Evolutionary conservation across 1,284 basidiomycete genomes (phyloP).

Genomic region (Marasmius oreades): DNA sequence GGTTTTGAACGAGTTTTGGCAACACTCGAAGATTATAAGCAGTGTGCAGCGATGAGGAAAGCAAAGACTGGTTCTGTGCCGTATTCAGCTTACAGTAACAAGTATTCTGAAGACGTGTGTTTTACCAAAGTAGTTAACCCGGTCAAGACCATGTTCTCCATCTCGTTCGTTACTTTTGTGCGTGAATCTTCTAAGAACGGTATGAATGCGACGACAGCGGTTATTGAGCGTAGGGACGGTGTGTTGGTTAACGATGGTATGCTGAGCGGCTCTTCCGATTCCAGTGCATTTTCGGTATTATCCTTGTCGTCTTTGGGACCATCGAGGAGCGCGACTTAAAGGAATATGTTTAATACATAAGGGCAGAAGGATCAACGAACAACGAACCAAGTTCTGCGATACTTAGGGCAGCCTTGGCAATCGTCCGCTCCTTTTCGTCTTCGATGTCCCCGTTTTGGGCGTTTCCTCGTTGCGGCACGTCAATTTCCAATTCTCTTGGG

Average conservation of each 20-base stretch:
- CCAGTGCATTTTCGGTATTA: conserved; percentile 7
- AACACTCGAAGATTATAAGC: conserved; percentile 89
- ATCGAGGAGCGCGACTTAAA: conserved; percentile 38
- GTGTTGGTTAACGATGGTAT: background rate
- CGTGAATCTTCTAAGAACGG: conserved; percentile 71
- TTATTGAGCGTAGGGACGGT: conserved; percentile 66
- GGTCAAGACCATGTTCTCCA: conserved; percentile 83
- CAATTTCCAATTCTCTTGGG: conserved; percentile 17
- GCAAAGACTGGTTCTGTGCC: conserved; percentile 77
- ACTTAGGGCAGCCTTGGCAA: conserved; percentile 88
- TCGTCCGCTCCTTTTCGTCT: conserved; percentile 79
- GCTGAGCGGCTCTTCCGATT: conserved; percentile 16
- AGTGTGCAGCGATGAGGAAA: conserved; percentile 91
- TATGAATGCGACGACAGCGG: conserved; percentile 66
- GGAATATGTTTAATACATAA: conserved; percentile 1
- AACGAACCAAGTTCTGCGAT: conserved; percentile 82
- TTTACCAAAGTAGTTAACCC: conserved; percentile 74
- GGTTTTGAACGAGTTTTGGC: conserved; percentile 77
- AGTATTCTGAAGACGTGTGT: conserved; percentile 15
- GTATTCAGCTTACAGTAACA: background rate
- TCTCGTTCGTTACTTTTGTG: conserved; percentile 70
- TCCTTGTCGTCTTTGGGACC: conserved; percentile 14
- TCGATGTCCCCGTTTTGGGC: conserved; percentile 40
- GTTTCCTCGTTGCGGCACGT: conserved; percentile 14
- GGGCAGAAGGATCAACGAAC: background rate